Percentiles rank a stretch among this genome's conserved stretches.
These are phyloP conservation scores for Eutypa lata DNA, from an alignment of 2,329 filamentous ascomycete genomes.

Conservation along the genomic window DNA sequence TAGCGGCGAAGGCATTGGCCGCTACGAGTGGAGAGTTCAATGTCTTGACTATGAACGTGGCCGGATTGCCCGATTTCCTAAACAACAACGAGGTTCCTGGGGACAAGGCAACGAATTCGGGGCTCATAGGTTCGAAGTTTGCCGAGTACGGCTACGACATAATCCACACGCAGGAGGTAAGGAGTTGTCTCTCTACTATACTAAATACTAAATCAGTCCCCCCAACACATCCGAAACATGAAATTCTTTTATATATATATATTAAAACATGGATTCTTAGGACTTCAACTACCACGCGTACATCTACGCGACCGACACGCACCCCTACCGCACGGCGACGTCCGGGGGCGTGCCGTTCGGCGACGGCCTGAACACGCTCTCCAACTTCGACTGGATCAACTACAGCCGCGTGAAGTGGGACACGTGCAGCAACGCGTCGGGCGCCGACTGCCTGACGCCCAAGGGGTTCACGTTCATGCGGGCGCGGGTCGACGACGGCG, in stretches of 20 bases:
- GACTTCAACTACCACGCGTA: constrained; percentile 67
- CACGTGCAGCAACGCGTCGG: constrained; percentile 53
- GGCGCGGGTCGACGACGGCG: constrained; percentile 45
- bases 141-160: constrained; percentile 56
- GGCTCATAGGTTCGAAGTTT: constrained; percentile 54
- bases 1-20: not conserved
- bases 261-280: constrained; percentile 20
- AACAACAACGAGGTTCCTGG: constrained; percentile 60
- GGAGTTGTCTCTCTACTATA: not conserved
- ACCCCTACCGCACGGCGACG: constrained; percentile 59
- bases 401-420: constrained; percentile 59
- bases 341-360: constrained; percentile 64
- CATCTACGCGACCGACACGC: constrained; percentile 58
- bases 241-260: too few relatives aligned
- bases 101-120: constrained; percentile 57
- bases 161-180: constrained; percentile 62
- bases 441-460: constrained; percentile 61
- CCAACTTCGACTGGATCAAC: constrained; percentile 55
- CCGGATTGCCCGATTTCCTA: constrained; percentile 37
- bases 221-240: constrained; percentile 1
- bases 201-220: constrained; percentile 5
- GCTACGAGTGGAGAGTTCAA: constrained; percentile 25
- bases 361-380: constrained; percentile 61
- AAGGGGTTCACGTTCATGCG: constrained; percentile 71
- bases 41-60: constrained; percentile 28